Base-by-base conservation (phyloP, 805 yeast genomes). In the Saccharomycopsis fodiens region DNA sequence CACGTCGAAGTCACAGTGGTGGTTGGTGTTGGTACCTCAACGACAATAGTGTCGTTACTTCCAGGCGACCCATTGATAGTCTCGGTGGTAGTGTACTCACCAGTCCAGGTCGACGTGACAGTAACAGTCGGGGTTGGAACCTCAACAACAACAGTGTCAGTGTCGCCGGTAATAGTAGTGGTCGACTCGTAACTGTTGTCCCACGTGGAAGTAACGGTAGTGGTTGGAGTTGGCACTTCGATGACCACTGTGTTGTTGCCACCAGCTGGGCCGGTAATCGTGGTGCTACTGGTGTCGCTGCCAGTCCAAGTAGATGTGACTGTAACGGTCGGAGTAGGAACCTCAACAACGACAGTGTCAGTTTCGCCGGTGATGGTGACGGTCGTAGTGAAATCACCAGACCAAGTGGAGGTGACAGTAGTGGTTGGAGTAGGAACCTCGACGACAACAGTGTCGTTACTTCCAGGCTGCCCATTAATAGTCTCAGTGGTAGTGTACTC, bases 241-340 rank as follows among this genome's bases (percentile, higher is more conserved):
- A 34, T 19, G 21, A 34, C 12, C 10, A 34, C 37, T 8, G 37
- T 34, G 37, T 34, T 19, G 29, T 25, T 25, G 10, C 29, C 29
- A 25, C 37, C 37, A 6, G 37, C 10, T 8, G 37, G 5, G 8
- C 37, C 37, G 37, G 37, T 34, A 15, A 16, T 12, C 5, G 17
- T 16, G 13, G 13, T 34, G 13, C 13, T 34, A 15, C 13, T 16
- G 21, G 37, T 34, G 12, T 6, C 5, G 17, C 13, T 15, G 8
- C 37, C 37, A 4, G 25, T 23, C 41, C 41, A 38, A 22, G 41
- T 19, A 10, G 20, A 30, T 10, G 25, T 38, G 21, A 34, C 37
- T 7, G 37, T 34, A 6, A 19, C 21, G 12, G 37, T 34, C 8
- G 17, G 17, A 16, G 17, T 16, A 8, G 37, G 37, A 6, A 34